Conservation (phyloP, 1,139 yeast genomes). For the Hyphopichia wangnamkhiaoensis region DNA sequence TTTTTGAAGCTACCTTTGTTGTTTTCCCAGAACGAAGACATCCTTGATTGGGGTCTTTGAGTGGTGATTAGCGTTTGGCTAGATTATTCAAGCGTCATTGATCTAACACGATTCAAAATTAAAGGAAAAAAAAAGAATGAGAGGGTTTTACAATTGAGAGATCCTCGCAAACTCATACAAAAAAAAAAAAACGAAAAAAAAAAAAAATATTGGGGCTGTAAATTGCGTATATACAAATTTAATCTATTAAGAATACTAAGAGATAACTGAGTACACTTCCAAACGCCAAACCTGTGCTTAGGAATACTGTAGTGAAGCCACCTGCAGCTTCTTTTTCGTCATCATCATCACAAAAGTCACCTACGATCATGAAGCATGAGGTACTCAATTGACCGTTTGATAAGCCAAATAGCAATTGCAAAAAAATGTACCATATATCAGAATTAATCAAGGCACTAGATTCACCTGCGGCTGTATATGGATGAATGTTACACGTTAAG, state of each 20-base stretch:
- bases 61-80: no score
- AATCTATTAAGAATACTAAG: slow-evolving; percentile 44
- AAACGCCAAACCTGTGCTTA: slow-evolving; percentile 71
- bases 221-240: slow-evolving; percentile 1
- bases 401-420: slow-evolving; percentile 79
- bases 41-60: neutral
- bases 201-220: neutral
- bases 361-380: slow-evolving; percentile 79
- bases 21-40: slow-evolving; percentile 51
- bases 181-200: neutral
- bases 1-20: slow-evolving; percentile 51
- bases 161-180: neutral
- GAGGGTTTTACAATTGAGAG: neutral
- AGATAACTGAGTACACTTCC: slow-evolving; percentile 78
- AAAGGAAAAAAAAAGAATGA: no score
- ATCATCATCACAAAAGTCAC: slow-evolving; percentile 55
- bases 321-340: slow-evolving; percentile 90
- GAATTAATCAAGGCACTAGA: slow-evolving; percentile 48
- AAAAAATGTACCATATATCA: slow-evolving; percentile 64
- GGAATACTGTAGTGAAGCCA: slow-evolving; percentile 79
- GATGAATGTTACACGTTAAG: slow-evolving; percentile 65
- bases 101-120: no score
- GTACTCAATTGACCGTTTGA: slow-evolving; percentile 87
- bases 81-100: no score
- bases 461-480: slow-evolving; percentile 19